A percentile compares a stretch with the other conserved stretches of the same genome.
Conservation (phyloP, 768 basidiomycete species). For the Basidioascus undulatus region DNA sequence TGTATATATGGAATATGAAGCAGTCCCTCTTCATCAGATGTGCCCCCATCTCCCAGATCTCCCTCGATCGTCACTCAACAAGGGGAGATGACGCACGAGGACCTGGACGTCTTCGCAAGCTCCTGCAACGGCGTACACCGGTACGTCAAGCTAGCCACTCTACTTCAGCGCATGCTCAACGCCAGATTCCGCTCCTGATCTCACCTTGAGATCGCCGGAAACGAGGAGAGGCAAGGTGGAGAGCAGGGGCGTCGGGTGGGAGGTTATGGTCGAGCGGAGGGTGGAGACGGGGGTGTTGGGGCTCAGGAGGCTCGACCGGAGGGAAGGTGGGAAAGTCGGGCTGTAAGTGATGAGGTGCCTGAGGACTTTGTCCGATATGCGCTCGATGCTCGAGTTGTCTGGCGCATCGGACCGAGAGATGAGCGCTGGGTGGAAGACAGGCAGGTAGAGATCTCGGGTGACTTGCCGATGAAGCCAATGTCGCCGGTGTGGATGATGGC, state of each 20-base stretch:
- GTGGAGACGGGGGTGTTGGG: conserved; percentile 4
- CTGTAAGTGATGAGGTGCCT: conserved; percentile 79
- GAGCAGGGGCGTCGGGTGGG: conserved; percentile 39
- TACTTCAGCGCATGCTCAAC: no score
- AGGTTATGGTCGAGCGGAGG: conserved; percentile 42
- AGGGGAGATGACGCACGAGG: no score
- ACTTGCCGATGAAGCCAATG: conserved; percentile 86
- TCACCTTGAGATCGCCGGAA: conserved; percentile 67
- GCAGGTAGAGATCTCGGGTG: no score
- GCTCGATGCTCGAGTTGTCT: conserved; percentile 57
- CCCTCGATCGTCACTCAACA: no score
- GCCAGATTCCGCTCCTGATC: no score
- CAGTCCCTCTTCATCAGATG: no score
- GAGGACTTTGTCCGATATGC: conserved; percentile 54
- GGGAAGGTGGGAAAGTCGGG: conserved; percentile 1
- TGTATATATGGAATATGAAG: no score
- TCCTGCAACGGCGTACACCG: conserved; percentile 91
- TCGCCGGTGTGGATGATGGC: conserved; percentile 95
- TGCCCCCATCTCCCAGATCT: no score
- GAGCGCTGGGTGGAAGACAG: background rate
- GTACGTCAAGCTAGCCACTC: conserved; percentile 71
- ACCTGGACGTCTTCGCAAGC: conserved; percentile 88
- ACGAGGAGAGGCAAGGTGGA: conserved; percentile 86
- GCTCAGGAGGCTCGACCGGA: conserved; percentile 5
- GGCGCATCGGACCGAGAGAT: background rate